These are phyloP conservation scores for Shiraia sp. DNA, from an alignment of 2,329 filamentous ascomycete genomes.

Conservation along the genomic window DNA sequence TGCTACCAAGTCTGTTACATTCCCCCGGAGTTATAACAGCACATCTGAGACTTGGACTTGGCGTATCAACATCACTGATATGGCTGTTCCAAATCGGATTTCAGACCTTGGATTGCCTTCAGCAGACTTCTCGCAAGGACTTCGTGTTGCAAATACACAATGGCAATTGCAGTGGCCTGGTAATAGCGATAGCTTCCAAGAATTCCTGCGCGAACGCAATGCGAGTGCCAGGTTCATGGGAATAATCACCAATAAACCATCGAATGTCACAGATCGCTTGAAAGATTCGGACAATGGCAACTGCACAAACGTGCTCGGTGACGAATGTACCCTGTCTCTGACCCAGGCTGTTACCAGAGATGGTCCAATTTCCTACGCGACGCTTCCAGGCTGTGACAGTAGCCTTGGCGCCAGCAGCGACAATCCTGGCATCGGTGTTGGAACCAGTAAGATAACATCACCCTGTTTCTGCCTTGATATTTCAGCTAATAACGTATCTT, in stretches of 20 bases:
- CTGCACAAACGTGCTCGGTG: slow-evolving; percentile 1
- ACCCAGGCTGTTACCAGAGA: slow-evolving; percentile 1
- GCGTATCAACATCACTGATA: slow-evolving; percentile 3
- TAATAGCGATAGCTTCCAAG: neutral
- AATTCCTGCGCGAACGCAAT: neutral
- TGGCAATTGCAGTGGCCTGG: slow-evolving; percentile 6
- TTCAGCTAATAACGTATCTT: too few species aligned
- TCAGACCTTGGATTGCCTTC: neutral
- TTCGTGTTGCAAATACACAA: slow-evolving; percentile 1
- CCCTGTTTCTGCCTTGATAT: too few species aligned
- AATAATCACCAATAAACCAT: slow-evolving; percentile 2
- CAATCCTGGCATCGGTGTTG: too few species aligned
- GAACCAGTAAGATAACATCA: too few species aligned
- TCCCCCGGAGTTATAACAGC: neutral
- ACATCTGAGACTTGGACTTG: neutral
- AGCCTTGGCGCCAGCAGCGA: neutral
- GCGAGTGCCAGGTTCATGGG: neutral
- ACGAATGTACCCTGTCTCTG: slow-evolving; percentile 1
- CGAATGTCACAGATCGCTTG: neutral
- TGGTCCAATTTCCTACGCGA: neutral
- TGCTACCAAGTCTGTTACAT: neutral
- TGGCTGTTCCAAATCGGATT: slow-evolving; percentile 1
- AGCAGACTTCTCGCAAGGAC: slow-evolving; percentile 1
- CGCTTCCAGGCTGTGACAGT: neutral
- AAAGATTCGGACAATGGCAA: slow-evolving; percentile 1